These are phyloP conservation scores for Puccinia coronata DNA, from an alignment of 1,284 basidiomycete species.

Conservation along the genomic window DNA sequence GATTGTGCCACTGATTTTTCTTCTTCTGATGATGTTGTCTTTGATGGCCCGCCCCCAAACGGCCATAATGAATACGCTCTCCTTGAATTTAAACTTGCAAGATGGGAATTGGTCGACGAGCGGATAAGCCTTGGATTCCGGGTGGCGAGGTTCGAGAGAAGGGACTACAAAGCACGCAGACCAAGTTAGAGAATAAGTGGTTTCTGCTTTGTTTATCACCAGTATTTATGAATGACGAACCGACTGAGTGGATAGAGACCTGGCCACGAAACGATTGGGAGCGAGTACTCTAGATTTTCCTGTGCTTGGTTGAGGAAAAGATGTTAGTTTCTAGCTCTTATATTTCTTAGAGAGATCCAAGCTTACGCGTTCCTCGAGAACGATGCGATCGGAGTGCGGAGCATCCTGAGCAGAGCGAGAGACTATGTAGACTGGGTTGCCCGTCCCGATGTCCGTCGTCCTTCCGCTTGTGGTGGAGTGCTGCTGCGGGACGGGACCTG, in stretches of 20 bases:
- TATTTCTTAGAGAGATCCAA: background rate
- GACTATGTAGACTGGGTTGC: background rate
- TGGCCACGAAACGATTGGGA: background rate
- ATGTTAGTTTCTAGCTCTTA: background rate
- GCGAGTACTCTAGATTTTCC: background rate
- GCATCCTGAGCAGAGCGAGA: background rate
- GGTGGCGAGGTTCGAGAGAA: background rate
- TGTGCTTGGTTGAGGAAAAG: background rate
- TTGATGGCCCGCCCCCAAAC: constrained; percentile 8
- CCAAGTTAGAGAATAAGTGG: background rate
- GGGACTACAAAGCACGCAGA: background rate
- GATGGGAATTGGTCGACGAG: background rate
- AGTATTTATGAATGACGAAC: background rate
- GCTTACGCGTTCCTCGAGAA: background rate
- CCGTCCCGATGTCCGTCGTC: too few relatives aligned
- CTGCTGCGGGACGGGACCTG: too few relatives aligned
- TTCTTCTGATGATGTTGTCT: background rate
- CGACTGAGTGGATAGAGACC: background rate
- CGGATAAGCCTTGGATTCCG: background rate
- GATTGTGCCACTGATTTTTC: background rate
- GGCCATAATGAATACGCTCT: constrained; percentile 30
- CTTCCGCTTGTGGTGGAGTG: background rate
- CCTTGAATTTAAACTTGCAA: background rate
- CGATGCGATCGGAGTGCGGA: background rate
- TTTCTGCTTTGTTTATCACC: background rate